Evolutionary conservation across 345 rosid species (phyloP).

Genomic region (Camelina sativa): DNA sequence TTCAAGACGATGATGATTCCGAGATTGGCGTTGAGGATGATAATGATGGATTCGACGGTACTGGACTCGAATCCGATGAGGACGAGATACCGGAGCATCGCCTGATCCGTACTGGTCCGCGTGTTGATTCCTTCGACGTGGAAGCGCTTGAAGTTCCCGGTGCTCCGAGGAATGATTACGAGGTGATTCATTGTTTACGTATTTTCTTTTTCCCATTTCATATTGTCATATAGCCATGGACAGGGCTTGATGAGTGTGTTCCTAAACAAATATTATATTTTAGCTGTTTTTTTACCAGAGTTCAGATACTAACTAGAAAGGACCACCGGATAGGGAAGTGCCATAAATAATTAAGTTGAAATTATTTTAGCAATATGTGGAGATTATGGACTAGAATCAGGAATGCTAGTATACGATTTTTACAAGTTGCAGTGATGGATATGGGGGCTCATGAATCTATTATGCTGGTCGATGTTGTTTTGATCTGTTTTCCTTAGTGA

Average conservation of each 20-base stretch:
- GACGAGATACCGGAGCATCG: conserved; percentile 76
- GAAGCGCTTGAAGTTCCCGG: conserved; percentile 97
- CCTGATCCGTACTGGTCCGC: conserved; percentile 88
- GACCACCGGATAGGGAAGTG: background rate
- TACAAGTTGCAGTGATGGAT: background rate
- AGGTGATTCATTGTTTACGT: conserved; percentile 51
- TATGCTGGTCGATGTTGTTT: background rate
- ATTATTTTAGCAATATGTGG: background rate
- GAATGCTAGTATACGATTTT: conserved; percentile 6
- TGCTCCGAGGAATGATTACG: conserved; percentile 70
- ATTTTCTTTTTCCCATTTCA: conserved; percentile 8
- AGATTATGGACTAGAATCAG: conserved; percentile 3
- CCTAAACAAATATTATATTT: background rate
- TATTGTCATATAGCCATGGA: conserved; percentile 1
- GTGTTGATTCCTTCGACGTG: conserved; percentile 89
- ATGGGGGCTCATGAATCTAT: background rate
- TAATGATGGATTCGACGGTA: conserved; percentile 42
- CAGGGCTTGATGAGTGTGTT: background rate
- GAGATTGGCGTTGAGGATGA: conserved; percentile 62
- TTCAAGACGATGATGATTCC: conserved; percentile 83
- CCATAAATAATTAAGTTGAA: background rate
- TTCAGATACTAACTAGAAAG: conserved; percentile 10
- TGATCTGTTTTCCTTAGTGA: conserved; percentile 1
- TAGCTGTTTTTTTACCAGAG: background rate
- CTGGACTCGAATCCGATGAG: conserved; percentile 74